Evolutionary conservation across 768 basidiomycete genomes (phyloP).

Genomic region (Termitomyces sp.): DNA sequence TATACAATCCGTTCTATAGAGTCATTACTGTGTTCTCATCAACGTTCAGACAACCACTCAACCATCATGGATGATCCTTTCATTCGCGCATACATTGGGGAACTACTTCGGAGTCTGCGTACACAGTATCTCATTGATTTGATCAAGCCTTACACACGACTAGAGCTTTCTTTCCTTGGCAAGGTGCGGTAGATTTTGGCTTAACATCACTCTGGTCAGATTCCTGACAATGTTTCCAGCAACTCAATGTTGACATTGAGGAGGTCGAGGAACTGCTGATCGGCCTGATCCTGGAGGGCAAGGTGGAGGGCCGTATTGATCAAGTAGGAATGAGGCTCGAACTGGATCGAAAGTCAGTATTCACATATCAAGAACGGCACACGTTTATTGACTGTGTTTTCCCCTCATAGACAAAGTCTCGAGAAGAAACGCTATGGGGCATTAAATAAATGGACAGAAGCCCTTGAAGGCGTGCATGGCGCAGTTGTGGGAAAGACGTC

Average conservation of each 20-base stretch:
- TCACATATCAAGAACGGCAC: not conserved
- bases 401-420: constrained; percentile 63
- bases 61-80: constrained; percentile 97
- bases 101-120: constrained; percentile 87
- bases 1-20: constrained; percentile 22
- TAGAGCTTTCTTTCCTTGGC: constrained; percentile 91
- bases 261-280: constrained; percentile 95
- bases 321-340: constrained; percentile 94
- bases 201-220: not conserved
- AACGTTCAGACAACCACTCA: constrained; percentile 71
- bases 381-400: not conserved
- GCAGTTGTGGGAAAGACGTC: constrained; percentile 71
- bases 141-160: constrained; percentile 94
- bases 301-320: constrained; percentile 94
- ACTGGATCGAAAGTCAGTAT: constrained; percentile 76
- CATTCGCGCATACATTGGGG: constrained; percentile 94
- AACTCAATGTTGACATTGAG: constrained; percentile 88
- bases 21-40: not conserved
- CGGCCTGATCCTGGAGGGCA: constrained; percentile 93
- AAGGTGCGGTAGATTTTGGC: constrained; percentile 47
- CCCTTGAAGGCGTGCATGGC: constrained; percentile 74
- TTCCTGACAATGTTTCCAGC: constrained; percentile 42
- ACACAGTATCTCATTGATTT: constrained; percentile 98
- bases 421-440: constrained; percentile 86
- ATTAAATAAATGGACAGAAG: constrained; percentile 77